phyloP scores from a whole-genome alignment of 257 asterid species.

The Fraxinus pennsylvanica region DNA sequence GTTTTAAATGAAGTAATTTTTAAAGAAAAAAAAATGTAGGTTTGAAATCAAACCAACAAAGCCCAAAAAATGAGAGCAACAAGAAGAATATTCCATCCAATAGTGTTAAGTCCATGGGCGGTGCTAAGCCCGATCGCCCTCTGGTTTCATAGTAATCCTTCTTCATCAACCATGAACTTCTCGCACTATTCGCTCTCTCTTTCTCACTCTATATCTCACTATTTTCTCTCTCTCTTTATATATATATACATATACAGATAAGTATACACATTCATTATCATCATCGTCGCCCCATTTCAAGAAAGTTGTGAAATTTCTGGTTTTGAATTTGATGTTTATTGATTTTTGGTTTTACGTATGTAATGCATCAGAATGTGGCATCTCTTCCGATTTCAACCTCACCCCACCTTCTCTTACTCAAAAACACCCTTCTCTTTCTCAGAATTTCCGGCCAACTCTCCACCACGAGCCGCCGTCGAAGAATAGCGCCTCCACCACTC shows the following conservation, averaged over 20 bases:
- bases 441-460: constrained; percentile 3
- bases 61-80: not conserved
- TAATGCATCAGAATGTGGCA: constrained; percentile 53
- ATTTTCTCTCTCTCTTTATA: not conserved
- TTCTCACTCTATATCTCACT: not conserved
- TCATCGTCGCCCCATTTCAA: too few species aligned
- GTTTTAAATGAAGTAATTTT: too few species aligned
- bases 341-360: constrained; percentile 16
- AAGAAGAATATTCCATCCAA: not conserved
- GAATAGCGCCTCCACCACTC: constrained; percentile 13
- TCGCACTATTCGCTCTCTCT: not conserved
- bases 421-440: constrained; percentile 24
- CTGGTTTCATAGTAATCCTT: not conserved
- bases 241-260: not conserved
- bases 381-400: constrained; percentile 58
- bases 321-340: not conserved
- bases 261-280: too few species aligned
- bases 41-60: too few species aligned
- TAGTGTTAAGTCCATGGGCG: not conserved
- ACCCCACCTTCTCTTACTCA: constrained; percentile 35
- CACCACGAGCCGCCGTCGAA: constrained; percentile 21
- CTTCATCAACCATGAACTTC: not conserved
- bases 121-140: not conserved
- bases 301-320: not conserved
- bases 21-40: too few species aligned